A percentile compares a stretch with the other conserved stretches of the same genome.
phyloP scores from a whole-genome alignment of 2,329 filamentous ascomycete genomes.

The Leptosphaerulina australis region DNA sequence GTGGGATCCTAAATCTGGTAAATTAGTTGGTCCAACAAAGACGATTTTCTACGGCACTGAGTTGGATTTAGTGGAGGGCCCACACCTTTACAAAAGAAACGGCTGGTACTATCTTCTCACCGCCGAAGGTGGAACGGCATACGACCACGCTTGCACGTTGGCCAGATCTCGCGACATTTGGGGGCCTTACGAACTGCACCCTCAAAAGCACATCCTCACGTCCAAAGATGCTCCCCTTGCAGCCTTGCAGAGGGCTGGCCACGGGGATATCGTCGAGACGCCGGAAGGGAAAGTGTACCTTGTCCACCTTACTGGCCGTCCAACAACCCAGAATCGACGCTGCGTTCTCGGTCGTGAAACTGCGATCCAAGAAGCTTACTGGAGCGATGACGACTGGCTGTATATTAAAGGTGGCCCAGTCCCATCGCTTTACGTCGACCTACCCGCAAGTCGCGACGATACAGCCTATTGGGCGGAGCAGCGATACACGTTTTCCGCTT shows the following conservation, averaged over 20 bases:
- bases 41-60: constrained; percentile 62
- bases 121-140: constrained; percentile 50
- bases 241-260: constrained; percentile 44
- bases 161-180: constrained; percentile 48
- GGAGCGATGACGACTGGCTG: constrained; percentile 66
- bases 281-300: constrained; percentile 43
- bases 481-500: constrained; percentile 54
- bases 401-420: constrained; percentile 63
- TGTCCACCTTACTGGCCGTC: constrained; percentile 45
- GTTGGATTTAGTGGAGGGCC: constrained; percentile 51
- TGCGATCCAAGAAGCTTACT: constrained; percentile 63
- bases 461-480: constrained; percentile 51
- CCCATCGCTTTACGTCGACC: constrained; percentile 51
- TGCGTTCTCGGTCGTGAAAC: constrained; percentile 48
- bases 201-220: constrained; percentile 52
- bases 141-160: constrained; percentile 50
- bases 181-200: constrained; percentile 52
- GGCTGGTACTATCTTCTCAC: constrained; percentile 47
- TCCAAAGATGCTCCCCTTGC: constrained; percentile 45
- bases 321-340: constrained; percentile 40
- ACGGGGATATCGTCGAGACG: constrained; percentile 47
- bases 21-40: constrained; percentile 62
- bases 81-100: constrained; percentile 47
- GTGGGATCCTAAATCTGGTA: constrained; percentile 57
- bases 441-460: constrained; percentile 39